Percentiles rank a stretch among this genome's conserved stretches.
These are phyloP conservation scores for Lophiotrema nucula DNA, from an alignment of 495 filamentous ascomycete species.

Conservation along the genomic window DNA sequence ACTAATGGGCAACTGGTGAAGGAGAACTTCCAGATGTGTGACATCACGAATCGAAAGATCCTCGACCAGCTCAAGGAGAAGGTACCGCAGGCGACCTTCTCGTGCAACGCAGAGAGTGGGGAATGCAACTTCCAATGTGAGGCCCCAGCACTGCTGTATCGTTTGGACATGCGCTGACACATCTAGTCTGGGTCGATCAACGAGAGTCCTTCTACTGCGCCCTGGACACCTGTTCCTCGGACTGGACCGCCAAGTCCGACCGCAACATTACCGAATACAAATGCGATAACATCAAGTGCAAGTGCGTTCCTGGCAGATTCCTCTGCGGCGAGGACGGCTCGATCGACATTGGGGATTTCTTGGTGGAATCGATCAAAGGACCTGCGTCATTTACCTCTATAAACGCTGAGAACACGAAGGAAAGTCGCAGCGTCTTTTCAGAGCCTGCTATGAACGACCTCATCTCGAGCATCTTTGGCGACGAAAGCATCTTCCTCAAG, in stretches of 20 bases:
- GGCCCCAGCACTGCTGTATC: conserved; percentile 27
- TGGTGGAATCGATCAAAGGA: conserved; percentile 74
- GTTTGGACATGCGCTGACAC: conserved; percentile 45
- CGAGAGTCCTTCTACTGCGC: conserved; percentile 95
- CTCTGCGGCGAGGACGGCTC: conserved; percentile 89
- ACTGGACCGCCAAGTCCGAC: conserved; percentile 61
- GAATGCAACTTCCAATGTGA: conserved; percentile 92
- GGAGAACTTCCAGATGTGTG: conserved; percentile 95
- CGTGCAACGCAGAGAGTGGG: conserved; percentile 68
- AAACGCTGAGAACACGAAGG: conserved; percentile 55
- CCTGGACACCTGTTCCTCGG: conserved; percentile 75
- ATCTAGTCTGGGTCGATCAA: conserved; percentile 85
- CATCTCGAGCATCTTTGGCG: conserved; percentile 85
- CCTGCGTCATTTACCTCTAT: conserved; percentile 78
- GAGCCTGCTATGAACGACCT: conserved; percentile 88
- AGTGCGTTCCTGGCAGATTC: conserved; percentile 87
- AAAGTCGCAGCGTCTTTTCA: conserved; percentile 74
- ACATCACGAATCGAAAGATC: conserved; percentile 94
- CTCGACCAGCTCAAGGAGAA: conserved; percentile 76
- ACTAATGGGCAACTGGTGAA: conserved; percentile 85
- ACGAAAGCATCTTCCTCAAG: conserved; percentile 77
- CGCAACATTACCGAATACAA: conserved; percentile 80
- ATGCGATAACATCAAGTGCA: conserved; percentile 80
- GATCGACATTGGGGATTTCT: conserved; percentile 87
- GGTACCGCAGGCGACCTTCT: conserved; percentile 91